Evolutionary conservation across 345 rosid genomes (phyloP).

Genomic region (Camelina hispida): DNA sequence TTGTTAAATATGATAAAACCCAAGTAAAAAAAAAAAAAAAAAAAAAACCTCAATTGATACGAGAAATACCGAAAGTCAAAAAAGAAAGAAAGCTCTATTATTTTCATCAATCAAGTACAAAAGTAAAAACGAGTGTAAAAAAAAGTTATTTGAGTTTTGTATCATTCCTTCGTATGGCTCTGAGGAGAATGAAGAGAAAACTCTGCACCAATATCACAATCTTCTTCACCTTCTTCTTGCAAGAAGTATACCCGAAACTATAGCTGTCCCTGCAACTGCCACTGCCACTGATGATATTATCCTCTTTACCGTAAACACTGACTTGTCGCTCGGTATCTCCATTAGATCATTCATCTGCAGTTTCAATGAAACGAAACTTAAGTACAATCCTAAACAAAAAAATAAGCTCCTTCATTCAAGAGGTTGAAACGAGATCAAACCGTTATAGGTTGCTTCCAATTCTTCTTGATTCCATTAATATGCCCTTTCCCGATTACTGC

Average conservation of each 20-base stretch:
- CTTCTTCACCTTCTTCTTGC: constrained; percentile 57
- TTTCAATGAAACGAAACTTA: neutral
- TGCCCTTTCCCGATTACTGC: constrained; percentile 99
- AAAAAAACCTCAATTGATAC: too few relatives aligned
- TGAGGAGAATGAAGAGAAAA: constrained; percentile 23
- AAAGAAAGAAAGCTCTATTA: neutral
- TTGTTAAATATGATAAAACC: too few relatives aligned
- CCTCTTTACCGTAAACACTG: constrained; percentile 52
- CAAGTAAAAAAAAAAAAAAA: too few relatives aligned
- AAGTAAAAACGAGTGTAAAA: too few relatives aligned
- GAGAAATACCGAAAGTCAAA: neutral
- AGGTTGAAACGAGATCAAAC: constrained; percentile 43
- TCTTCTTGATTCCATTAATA: constrained; percentile 78
- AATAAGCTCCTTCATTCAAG: constrained; percentile 12
- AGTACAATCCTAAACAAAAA: neutral
- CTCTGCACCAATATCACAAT: constrained; percentile 24
- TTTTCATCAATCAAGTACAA: neutral
- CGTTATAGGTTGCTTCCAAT: constrained; percentile 85
- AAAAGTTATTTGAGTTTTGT: constrained; percentile 28
- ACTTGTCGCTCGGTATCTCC: constrained; percentile 62
- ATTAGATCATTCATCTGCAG: constrained; percentile 71
- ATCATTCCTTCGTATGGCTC: constrained; percentile 29
- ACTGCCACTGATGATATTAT: constrained; percentile 68
- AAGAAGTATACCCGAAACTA: constrained; percentile 67
- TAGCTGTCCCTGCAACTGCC: constrained; percentile 73